These are phyloP conservation scores for Fomes fomentarius DNA, from an alignment of 1,284 basidiomycete species.

Conservation along the genomic window DNA sequence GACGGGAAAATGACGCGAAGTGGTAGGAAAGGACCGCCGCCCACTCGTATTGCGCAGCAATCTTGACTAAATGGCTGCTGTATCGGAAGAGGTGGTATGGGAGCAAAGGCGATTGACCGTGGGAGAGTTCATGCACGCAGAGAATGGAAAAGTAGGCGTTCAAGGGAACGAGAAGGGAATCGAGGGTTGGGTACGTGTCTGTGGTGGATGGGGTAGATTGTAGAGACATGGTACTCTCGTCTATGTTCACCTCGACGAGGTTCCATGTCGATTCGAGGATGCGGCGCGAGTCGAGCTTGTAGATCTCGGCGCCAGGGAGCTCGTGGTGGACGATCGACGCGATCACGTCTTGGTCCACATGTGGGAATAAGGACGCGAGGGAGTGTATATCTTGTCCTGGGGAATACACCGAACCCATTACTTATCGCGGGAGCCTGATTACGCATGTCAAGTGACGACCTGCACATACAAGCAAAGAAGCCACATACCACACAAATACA, in stretches of 20 bases:
- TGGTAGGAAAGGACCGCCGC: constrained; percentile 38
- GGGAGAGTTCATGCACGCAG: constrained; percentile 32
- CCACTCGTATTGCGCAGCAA: constrained; percentile 38
- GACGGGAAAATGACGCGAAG: constrained; percentile 35
- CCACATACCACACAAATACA: constrained; percentile 13
- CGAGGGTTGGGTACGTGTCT: constrained; percentile 35
- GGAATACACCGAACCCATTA: constrained; percentile 24
- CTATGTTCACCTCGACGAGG: constrained; percentile 32
- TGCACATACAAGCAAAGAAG: constrained; percentile 4
- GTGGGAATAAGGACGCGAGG: constrained; percentile 34
- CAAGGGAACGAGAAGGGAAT: constrained; percentile 38
- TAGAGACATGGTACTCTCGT: constrained; percentile 31
- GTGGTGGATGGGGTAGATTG: constrained; percentile 29
- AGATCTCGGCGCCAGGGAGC: constrained; percentile 33
- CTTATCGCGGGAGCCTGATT: constrained; percentile 11
- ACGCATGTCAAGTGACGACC: constrained; percentile 7
- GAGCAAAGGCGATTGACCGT: constrained; percentile 31
- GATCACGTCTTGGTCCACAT: constrained; percentile 37
- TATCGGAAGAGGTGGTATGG: constrained; percentile 36
- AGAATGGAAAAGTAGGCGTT: constrained; percentile 39
- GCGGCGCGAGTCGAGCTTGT: constrained; percentile 38
- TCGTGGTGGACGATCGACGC: constrained; percentile 34
- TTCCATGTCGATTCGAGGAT: constrained; percentile 36
- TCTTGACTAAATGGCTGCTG: constrained; percentile 36
- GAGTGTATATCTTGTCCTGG: constrained; percentile 25